Evolutionary conservation across 305 asterid genomes (phyloP).

Genomic region (Solanum hybrid): DNA sequence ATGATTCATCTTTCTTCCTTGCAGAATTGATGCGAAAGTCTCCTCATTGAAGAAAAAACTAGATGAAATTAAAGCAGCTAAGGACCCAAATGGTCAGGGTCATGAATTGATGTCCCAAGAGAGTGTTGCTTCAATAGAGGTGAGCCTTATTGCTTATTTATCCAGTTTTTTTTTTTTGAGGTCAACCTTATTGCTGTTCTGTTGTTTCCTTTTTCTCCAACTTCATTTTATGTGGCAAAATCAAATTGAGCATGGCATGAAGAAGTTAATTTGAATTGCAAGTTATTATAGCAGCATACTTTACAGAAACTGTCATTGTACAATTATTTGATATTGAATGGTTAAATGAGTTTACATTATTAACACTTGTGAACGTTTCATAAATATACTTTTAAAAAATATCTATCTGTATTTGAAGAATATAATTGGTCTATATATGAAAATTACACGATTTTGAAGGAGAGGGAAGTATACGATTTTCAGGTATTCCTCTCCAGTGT

Average conservation of each 20-base stretch:
- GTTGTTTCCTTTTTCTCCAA: background rate
- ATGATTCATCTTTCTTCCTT: conserved; percentile 8
- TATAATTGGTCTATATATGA: background rate
- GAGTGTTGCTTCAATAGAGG: conserved; percentile 56
- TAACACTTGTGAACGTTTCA: background rate
- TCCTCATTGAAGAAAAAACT: conserved; percentile 59
- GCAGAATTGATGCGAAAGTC: conserved; percentile 85
- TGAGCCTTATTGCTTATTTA: conserved; percentile 18
- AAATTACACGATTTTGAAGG: background rate
- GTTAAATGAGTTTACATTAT: background rate
- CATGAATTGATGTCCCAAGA: conserved; percentile 32
- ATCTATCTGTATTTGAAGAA: background rate
- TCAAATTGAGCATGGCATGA: background rate
- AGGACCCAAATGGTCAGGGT: conserved; percentile 27
- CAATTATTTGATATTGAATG: background rate
- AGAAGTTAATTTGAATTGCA: background rate
- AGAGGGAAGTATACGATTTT: background rate
- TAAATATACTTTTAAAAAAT: background rate
- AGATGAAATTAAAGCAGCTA: conserved; percentile 44
- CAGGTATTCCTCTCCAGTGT: background rate
- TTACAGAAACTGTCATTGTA: background rate
- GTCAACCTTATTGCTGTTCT: background rate
- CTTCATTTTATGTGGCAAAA: background rate
- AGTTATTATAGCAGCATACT: background rate
- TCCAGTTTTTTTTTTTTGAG: background rate